A percentile compares a stretch with the other conserved stretches of the same genome.
These are phyloP conservation scores for Xylaria cubensis DNA, from an alignment of 495 filamentous ascomycete species.

Conservation along the genomic window DNA sequence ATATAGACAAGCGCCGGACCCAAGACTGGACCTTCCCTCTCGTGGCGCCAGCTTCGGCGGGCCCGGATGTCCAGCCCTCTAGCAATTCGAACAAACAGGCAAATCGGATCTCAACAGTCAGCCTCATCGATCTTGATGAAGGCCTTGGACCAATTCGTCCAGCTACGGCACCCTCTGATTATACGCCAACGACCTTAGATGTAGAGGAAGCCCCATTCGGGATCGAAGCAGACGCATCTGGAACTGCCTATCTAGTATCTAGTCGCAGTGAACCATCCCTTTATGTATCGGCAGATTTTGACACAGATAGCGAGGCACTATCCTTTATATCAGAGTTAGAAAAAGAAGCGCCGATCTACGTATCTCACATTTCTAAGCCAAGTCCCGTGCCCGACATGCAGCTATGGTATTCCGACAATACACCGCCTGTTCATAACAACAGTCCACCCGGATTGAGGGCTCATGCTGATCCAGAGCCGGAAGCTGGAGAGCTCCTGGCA, in stretches of 20 bases:
- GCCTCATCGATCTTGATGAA: constrained; percentile 55
- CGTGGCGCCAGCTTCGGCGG: too few relatives aligned
- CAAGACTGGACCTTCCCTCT: too few relatives aligned
- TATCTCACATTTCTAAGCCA: not conserved
- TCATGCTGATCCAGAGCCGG: not conserved
- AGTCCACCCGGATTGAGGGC: not conserved
- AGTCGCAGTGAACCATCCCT: too few relatives aligned
- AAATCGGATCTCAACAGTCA: constrained; percentile 40
- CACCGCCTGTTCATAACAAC: constrained; percentile 4
- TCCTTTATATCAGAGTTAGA: too few relatives aligned
- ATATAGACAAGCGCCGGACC: too few relatives aligned
- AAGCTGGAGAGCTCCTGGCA: constrained; percentile 3
- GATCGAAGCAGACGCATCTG: too few relatives aligned
- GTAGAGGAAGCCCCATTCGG: not conserved
- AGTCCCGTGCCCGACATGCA: constrained; percentile 4
- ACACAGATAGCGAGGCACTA: too few relatives aligned
- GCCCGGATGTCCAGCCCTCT: not conserved
- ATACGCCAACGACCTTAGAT: not conserved
- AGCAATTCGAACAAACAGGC: constrained; percentile 7
- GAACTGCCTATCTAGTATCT: too few relatives aligned
- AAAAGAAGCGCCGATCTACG: too few relatives aligned
- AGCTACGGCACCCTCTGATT: constrained; percentile 6
- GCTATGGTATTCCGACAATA: constrained; percentile 8
- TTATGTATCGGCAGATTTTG: too few relatives aligned
- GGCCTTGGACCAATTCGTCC: constrained; percentile 32